phyloP scores from a whole-genome alignment of 140 eudicot genomes.

The Senecio squalidus region DNA sequence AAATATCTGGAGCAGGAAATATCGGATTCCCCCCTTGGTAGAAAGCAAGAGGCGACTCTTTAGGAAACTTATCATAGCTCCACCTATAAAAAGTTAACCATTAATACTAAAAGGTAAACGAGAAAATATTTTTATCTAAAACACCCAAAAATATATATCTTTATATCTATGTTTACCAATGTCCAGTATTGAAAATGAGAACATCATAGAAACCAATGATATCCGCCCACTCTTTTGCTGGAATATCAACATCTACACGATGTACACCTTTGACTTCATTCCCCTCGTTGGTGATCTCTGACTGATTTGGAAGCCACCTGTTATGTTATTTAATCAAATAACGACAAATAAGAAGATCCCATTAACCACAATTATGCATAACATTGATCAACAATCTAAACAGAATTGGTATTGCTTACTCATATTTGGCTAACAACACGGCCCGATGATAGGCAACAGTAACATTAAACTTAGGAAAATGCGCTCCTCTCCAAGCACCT shows the following conservation, averaged over 20 bases:
- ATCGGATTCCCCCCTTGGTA: conserved; percentile 65
- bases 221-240: conserved; percentile 77
- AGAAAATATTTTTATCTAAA: too few species aligned
- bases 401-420: conserved; percentile 33
- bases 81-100: too few species aligned
- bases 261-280: conserved; percentile 53
- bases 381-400: neutral
- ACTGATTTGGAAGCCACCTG: conserved; percentile 83
- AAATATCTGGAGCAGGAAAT: conserved; percentile 53
- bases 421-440: conserved; percentile 65
- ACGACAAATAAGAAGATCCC: conserved; percentile 27
- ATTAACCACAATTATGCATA: neutral
- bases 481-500: conserved; percentile 98
- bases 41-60: conserved; percentile 82
- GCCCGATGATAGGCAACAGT: conserved; percentile 91
- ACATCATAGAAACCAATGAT: conserved; percentile 69
- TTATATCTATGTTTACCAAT: conserved; percentile 48
- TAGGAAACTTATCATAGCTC: conserved; percentile 83
- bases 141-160: neutral
- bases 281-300: conserved; percentile 17
- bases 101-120: too few species aligned
- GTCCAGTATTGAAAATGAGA: conserved; percentile 90
- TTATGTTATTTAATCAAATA: conserved; percentile 42
- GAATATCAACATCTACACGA: conserved; percentile 88
- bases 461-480: conserved; percentile 67